phyloP scores from a whole-genome alignment of 2,329 filamentous ascomycete genomes.

The Talaromyces sp. region DNA sequence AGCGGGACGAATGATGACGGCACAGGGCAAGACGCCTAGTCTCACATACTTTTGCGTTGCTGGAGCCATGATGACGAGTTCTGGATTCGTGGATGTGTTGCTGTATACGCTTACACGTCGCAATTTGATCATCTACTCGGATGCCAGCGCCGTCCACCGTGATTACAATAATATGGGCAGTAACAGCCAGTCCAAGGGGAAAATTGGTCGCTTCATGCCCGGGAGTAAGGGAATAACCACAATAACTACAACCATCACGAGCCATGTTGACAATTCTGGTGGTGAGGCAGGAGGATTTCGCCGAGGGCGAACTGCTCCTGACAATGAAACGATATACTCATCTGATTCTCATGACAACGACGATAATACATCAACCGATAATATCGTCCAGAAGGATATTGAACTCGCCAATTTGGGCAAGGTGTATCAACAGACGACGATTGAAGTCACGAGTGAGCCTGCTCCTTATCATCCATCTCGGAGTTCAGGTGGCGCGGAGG shows the following conservation, averaged over 20 bases:
- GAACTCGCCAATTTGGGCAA: constrained; percentile 34
- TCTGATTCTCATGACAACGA: not conserved
- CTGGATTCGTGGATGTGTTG: constrained; percentile 55
- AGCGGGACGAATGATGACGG: constrained; percentile 41
- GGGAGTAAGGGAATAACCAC: not conserved
- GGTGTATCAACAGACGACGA: constrained; percentile 42
- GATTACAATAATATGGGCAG: constrained; percentile 8
- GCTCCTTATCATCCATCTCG: constrained; percentile 2
- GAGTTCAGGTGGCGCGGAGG: not conserved
- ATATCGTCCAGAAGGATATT: constrained; percentile 34
- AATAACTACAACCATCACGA: constrained; percentile 28
- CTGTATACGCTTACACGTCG: constrained; percentile 55
- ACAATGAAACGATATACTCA: constrained; percentile 29
- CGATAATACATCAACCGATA: constrained; percentile 35
- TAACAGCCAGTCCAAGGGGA: not conserved
- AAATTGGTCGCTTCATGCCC: not conserved
- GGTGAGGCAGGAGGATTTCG: constrained; percentile 15
- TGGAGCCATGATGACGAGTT: constrained; percentile 54
- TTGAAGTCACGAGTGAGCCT: constrained; percentile 33
- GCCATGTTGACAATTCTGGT: constrained; percentile 20
- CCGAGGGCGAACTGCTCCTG: constrained; percentile 14
- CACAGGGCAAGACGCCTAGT: constrained; percentile 29
- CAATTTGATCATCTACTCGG: constrained; percentile 50
- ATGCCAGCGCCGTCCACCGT: constrained; percentile 31
- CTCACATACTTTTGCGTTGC: constrained; percentile 47